Evolutionary conservation across 140 eudicot genomes (phyloP).

Genomic region (Stevia rebaudiana): DNA sequence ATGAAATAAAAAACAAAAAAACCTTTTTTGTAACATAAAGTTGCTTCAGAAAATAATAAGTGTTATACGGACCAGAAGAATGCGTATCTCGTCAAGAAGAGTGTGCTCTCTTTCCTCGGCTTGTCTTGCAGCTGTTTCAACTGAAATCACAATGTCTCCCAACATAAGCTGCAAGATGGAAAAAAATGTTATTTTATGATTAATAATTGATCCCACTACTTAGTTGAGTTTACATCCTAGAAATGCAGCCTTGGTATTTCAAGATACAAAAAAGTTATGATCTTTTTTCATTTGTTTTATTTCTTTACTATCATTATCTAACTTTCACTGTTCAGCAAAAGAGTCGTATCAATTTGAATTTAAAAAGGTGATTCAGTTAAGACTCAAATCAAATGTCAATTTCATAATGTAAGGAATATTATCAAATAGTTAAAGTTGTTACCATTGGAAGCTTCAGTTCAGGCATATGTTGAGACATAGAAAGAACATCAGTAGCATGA

Average conservation of each 20-base stretch:
- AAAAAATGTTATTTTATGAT: slow-evolving; percentile 19
- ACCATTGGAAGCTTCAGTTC: slow-evolving; percentile 88
- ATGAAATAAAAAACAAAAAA: slow-evolving; percentile 1
- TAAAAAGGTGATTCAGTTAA: not conserved
- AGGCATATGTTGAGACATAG: slow-evolving; percentile 97
- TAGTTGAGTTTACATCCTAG: slow-evolving; percentile 1
- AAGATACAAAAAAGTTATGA: not conserved
- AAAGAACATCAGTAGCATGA: slow-evolving; percentile 91
- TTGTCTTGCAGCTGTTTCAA: slow-evolving; percentile 87
- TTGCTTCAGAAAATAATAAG: not conserved
- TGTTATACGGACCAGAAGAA: slow-evolving; percentile 60
- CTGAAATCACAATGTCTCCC: slow-evolving; percentile 86
- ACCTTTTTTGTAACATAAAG: not conserved
- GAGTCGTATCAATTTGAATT: not conserved
- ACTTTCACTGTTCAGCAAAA: not conserved
- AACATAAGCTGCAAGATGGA: slow-evolving; percentile 67
- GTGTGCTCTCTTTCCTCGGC: slow-evolving; percentile 82
- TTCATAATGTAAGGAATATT: not conserved
- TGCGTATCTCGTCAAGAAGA: slow-evolving; percentile 76
- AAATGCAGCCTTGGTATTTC: not conserved
- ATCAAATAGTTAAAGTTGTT: not conserved
- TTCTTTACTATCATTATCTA: slow-evolving; percentile 1
- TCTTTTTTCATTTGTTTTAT: not conserved
- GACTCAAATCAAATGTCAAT: not conserved
- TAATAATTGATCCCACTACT: not conserved